These are phyloP conservation scores for Colletotrichum sp. DNA, from an alignment of 2,329 filamentous ascomycete genomes.

Conservation along the genomic window DNA sequence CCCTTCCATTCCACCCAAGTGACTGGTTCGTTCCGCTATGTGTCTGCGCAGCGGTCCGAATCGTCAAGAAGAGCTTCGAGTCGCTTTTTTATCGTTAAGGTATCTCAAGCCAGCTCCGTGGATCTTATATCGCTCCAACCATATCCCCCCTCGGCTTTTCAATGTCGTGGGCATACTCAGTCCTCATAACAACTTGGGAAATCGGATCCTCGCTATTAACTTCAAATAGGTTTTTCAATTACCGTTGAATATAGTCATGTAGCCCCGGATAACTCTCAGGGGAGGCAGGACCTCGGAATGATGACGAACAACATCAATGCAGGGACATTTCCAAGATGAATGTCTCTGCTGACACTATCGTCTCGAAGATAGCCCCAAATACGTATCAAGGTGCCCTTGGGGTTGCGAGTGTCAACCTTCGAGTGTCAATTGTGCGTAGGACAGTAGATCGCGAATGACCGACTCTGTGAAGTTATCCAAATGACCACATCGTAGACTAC, in stretches of 20 bases:
- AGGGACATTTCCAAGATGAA: background rate
- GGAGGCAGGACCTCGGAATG: background rate
- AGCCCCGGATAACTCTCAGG: background rate
- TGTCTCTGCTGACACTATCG: background rate
- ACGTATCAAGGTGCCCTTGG: background rate
- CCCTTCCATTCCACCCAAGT: background rate
- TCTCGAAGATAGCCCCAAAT: background rate
- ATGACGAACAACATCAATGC: background rate
- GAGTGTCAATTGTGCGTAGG: accelerated
- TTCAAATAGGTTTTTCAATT: background rate
- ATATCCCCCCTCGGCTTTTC: background rate
- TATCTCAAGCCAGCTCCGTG: too few species aligned
- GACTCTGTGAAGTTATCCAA: background rate
- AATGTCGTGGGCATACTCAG: background rate
- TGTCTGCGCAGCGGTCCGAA: too few species aligned
- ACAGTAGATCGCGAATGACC: background rate
- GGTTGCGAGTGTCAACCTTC: background rate
- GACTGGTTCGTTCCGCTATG: background rate
- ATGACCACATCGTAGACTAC: background rate
- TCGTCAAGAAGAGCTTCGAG: too few species aligned
- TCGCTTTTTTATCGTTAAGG: accelerated
- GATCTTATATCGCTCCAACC: background rate
- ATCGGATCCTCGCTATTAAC: accelerated
- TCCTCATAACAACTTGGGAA: background rate
- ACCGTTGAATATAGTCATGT: background rate